These are phyloP conservation scores for Begonia peltatifolia DNA, from an alignment of 306 rosid species.

Conservation along the genomic window DNA sequence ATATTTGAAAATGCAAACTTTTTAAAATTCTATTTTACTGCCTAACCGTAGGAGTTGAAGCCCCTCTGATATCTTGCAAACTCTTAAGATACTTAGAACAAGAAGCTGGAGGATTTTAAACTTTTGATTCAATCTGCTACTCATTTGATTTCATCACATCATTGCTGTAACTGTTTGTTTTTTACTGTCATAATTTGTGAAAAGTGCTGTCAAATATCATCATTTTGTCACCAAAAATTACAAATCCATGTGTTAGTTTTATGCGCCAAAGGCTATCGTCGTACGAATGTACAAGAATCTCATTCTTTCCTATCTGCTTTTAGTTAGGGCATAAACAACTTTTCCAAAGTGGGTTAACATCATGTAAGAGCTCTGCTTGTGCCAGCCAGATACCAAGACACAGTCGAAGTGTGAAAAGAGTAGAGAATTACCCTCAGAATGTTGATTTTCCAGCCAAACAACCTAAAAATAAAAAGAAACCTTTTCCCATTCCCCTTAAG, in stretches of 20 bases:
- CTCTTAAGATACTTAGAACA: too few relatives aligned
- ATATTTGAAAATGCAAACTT: too few relatives aligned
- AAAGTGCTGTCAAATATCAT: too few relatives aligned
- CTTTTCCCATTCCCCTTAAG: slow-evolving; percentile 69
- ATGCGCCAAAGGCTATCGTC: slow-evolving; percentile 10
- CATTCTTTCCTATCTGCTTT: slow-evolving; percentile 10
- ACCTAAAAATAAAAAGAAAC: slow-evolving; percentile 79
- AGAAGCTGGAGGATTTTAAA: too few relatives aligned
- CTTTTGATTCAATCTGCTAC: too few relatives aligned
- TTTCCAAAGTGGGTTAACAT: slow-evolving; percentile 17
- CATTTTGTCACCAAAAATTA: not conserved
- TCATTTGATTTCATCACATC: too few relatives aligned
- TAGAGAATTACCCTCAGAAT: slow-evolving; percentile 37
- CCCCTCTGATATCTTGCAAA: too few relatives aligned
- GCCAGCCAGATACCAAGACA: slow-evolving; percentile 31
- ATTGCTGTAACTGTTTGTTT: too few relatives aligned
- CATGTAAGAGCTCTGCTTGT: slow-evolving; percentile 18
- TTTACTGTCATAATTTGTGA: too few relatives aligned
- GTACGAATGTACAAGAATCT: slow-evolving; percentile 7
- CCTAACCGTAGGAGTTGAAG: too few relatives aligned
- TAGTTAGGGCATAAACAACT: slow-evolving; percentile 35
- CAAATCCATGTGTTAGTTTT: not conserved
- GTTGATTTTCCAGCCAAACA: slow-evolving; percentile 57
- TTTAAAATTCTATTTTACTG: too few relatives aligned
- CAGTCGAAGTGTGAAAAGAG: slow-evolving; percentile 21